Evolutionary conservation across 2,329 filamentous ascomycete genomes (phyloP), one percentile per base, ranked within the genome.

Genomic region (Escovopsis weberi): DNA sequence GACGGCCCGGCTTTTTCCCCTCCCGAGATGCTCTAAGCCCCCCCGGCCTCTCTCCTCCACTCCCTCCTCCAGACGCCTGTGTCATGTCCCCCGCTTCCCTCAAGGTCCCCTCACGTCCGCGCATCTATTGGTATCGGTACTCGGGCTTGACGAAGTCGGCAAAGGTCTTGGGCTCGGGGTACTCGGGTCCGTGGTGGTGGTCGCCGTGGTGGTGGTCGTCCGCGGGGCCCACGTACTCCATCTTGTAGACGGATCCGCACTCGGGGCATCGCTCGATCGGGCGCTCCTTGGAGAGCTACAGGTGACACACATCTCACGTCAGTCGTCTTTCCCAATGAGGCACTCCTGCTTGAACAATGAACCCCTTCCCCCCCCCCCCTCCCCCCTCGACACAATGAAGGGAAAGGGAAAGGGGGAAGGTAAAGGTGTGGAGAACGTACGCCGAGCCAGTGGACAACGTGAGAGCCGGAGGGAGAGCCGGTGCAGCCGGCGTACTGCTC

Each of bases 401-500:
- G n/a, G 8, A 9, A 32, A 7, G 8, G 28, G 8, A 7, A 7
- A 9, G 28, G 28, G 28, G 11, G 28, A 32, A 9, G 28, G 28
- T 9, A 9, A 11, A 9, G 28, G 7, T 9, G 8, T 41, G 26
- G 41, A 41, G 8, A 15, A 69, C 82, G 57, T 78, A 91, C 84
- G 51, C 84, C 85, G 56, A 95, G 77, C 91, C 91, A 98, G 67
- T 80, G 76, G 48, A 89, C 85, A 57, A 74, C 66, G 75, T 98
- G 91, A 37, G 87, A 93, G 72, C 96, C 91, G 55, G 75, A 89
- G 43, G 91, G 91, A 66, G 63, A 85, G 58, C 91, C 91, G 55
- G 91, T 98, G 80, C 91, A 98, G 60, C 91, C 91, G 57, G 82
- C 79, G 64, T 91, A 94, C 70, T 96, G 89, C 78, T 98, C 91